Conservation (phyloP, 2,329 filamentous ascomycete genomes). For the Pseudogymnoascus sp. region DNA sequence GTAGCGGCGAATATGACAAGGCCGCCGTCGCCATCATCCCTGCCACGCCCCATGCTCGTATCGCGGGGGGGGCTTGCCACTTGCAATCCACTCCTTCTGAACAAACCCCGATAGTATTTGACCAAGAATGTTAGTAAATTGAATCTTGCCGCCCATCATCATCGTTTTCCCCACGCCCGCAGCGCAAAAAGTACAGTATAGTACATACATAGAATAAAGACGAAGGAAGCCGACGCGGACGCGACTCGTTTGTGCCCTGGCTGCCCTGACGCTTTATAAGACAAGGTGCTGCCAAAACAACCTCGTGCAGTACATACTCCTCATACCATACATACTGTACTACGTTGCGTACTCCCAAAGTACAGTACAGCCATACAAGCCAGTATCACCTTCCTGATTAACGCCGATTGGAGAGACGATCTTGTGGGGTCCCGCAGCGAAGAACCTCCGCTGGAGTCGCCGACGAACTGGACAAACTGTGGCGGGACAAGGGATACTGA, state of each 20-base stretch:
- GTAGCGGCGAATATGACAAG: constrained; percentile 7
- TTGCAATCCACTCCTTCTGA: constrained; percentile 5
- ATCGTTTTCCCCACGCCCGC: not conserved
- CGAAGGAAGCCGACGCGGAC: not conserved
- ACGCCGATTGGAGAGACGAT: constrained; percentile 7
- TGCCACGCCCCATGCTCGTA: not conserved
- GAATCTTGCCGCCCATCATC: not conserved
- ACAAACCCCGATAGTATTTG: not conserved
- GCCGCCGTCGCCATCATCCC: not conserved
- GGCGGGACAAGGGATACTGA: constrained; percentile 1
- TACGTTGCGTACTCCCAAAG: constrained; percentile 3
- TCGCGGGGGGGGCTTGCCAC: constrained; percentile 4
- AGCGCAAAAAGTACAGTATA: not conserved
- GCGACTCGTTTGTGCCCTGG: constrained; percentile 2
- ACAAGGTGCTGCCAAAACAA: not conserved
- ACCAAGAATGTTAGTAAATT: constrained; percentile 3
- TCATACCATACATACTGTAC: constrained; percentile 5
- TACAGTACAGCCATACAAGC: not conserved
- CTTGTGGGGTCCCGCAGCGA: constrained; percentile 4
- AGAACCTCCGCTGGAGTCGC: constrained; percentile 3
- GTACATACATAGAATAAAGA: not conserved
- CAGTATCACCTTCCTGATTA: constrained; percentile 8
- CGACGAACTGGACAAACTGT: constrained; percentile 8
- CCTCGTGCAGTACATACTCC: constrained; percentile 5
- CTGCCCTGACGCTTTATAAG: constrained; percentile 1